Percentiles rank a stretch among this genome's conserved stretches.
phyloP scores from a whole-genome alignment of 163 green algal species.

The Chlamydomonas reinhardtii region DNA sequence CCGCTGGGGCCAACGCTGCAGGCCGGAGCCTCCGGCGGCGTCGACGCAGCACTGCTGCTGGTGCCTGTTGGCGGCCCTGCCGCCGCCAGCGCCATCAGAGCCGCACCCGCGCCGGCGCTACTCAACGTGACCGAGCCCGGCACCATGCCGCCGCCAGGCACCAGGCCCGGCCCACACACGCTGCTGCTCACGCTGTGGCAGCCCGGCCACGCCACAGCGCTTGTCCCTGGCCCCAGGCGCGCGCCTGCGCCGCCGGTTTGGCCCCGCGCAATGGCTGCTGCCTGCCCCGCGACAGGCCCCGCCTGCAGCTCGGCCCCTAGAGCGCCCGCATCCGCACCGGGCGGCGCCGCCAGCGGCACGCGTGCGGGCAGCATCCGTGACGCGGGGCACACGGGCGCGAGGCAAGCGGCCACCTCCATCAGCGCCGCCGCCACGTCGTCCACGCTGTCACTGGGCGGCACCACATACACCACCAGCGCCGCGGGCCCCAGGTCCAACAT shows the following conservation, averaged over 20 bases:
- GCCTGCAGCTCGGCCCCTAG: no score
- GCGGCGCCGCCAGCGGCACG: background rate
- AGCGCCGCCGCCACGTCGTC: slow-evolving; percentile 26
- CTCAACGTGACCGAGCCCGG: no score
- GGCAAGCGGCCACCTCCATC: slow-evolving; percentile 29
- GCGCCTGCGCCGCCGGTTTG: no score
- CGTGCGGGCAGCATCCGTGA: background rate
- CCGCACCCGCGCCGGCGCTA: no score
- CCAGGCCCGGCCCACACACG: no score
- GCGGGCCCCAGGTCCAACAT: background rate
- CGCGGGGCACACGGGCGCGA: slow-evolving; percentile 15
- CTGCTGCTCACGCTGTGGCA: no score
- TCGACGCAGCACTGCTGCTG: background rate
- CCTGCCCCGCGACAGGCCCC: no score
- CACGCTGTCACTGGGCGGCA: slow-evolving; percentile 2
- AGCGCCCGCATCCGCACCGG: background rate
- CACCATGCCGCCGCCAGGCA: no score
- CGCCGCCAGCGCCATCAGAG: no score
- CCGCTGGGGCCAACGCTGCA: background rate
- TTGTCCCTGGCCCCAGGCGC: no score
- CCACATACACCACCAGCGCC: slow-evolving; percentile 42
- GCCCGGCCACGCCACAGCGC: no score
- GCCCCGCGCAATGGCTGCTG: no score
- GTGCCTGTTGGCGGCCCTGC: background rate
- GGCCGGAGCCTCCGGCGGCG: background rate